Evolutionary conservation across 139 green algal genomes (phyloP), one percentile per base, ranked within the genome.

Genomic region (Klebsormidium nitens): DNA sequence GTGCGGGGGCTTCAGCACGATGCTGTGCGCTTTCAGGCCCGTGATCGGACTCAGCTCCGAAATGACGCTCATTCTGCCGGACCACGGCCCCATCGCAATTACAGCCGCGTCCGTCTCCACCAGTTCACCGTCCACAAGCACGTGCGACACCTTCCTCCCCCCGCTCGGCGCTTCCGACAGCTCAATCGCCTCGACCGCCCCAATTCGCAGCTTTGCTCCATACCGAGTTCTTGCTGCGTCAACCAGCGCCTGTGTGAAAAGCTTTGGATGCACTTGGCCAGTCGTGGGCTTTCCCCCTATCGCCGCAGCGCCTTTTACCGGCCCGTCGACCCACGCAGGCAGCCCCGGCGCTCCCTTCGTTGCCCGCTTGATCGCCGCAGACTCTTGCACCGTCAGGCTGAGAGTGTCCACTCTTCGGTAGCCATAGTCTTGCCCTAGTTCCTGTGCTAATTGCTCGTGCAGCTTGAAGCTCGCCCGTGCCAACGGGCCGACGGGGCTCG

Each of bases 21-120:
- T 34, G 19, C 68, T 76, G 37, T 76, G 39, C 1, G 68, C 68
- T 36, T 76, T 76, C 26, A 76, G 68, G 1, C 68, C 68, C 32
- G 68, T 66, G 3, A 76, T 66, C 32, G 58, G 32, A 31, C 31
- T 59, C 2, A 76, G 56, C 37, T 72, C 39, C 37, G 26, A 17
- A 29, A 76, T 2, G 57, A 74, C 49, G 19, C n/a, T 74, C 28
- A 36, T 73, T 35, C 32, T 36, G 44, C 29, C 39, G 48, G 58
- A 77, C 74, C 74, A 85, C 19, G 70, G 69, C 1, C 75, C 79
- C 63, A 85, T 76, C 2, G 64, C 68, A 26, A 85, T 46, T 11
- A 82, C 64, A 32, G 66, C 75, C 37, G 56, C 55, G 46, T 82
- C 69, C 6, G 63, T 56, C 17, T 31, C 44, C 5, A 78, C 23